Conservation (phyloP, 768 basidiomycete species). For the Rhodotorula diobovata region DNA sequence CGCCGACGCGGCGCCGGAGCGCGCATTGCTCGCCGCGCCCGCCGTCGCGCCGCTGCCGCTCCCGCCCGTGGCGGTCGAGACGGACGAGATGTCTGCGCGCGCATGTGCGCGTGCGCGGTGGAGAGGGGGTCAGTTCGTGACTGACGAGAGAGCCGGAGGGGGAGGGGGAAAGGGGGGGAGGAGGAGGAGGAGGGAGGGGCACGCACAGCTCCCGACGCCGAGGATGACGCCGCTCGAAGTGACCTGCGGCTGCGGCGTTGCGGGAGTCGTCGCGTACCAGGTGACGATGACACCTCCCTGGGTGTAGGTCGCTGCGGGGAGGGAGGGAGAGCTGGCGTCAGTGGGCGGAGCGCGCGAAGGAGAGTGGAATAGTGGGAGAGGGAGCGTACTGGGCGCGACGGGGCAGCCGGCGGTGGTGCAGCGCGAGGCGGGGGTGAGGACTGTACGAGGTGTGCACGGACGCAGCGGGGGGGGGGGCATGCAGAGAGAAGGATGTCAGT, state of each 20-base stretch:
- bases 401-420: conserved; percentile 34
- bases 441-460: neutral
- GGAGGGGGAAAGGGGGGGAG: neutral
- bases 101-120: neutral
- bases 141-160: neutral
- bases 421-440: neutral
- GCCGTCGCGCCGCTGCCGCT: neutral
- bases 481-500: neutral
- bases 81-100: conserved; percentile 14
- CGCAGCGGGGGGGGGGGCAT: neutral
- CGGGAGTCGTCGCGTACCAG: conserved; percentile 22
- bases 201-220: neutral
- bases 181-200: neutral
- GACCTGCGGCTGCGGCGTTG: conserved; percentile 23
- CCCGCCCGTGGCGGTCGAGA: conserved; percentile 14
- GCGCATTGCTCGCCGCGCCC: too few relatives aligned
- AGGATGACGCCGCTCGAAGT: neutral
- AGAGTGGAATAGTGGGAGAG: too few relatives aligned
- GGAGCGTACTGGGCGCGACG: conserved; percentile 5
- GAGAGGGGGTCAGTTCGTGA: neutral
- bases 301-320: conserved; percentile 9
- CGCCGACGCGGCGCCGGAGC: neutral
- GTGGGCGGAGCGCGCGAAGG: neutral
- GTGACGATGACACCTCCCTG: conserved; percentile 12
- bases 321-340: too few relatives aligned